Evolutionary conservation across 345 rosid genomes (phyloP).

Genomic region (Populus nigra): DNA sequence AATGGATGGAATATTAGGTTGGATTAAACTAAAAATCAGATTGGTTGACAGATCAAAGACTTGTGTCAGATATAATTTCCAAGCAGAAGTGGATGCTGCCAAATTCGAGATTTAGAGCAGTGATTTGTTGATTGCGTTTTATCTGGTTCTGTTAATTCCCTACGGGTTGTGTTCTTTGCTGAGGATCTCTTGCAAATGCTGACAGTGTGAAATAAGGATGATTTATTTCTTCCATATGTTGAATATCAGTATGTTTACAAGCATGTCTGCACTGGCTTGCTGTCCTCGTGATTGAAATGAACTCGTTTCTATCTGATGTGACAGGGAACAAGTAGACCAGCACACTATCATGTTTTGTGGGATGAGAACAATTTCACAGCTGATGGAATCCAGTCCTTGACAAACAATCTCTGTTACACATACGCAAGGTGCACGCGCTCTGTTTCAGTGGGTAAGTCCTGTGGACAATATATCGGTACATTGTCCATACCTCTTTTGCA

Average conservation of each 20-base stretch:
- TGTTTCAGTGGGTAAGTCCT: conserved; percentile 74
- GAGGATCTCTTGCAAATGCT: background rate
- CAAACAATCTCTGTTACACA: conserved; percentile 95
- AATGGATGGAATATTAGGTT: background rate
- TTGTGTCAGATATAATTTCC: background rate
- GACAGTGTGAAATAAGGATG: background rate
- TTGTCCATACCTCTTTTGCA: background rate
- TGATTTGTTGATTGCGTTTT: background rate
- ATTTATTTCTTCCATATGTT: background rate
- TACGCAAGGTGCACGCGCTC: conserved; percentile 97
- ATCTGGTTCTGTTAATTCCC: background rate
- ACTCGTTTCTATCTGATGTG: conserved; percentile 4
- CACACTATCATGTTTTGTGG: conserved; percentile 99
- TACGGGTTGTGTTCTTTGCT: background rate
- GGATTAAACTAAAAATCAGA: background rate
- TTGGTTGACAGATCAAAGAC: background rate
- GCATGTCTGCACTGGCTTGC: background rate
- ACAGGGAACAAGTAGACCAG: conserved; percentile 98
- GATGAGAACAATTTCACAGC: conserved; percentile 98
- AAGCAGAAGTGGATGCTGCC: background rate
- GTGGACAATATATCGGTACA: background rate
- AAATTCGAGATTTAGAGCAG: background rate
- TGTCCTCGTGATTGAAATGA: background rate
- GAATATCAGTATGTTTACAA: background rate
- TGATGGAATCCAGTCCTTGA: conserved; percentile 91